Percentiles rank a stretch among this genome's conserved stretches.
Conservation (phyloP, 2,329 filamentous ascomycete genomes). For the Kalaharituber pfeilii region DNA sequence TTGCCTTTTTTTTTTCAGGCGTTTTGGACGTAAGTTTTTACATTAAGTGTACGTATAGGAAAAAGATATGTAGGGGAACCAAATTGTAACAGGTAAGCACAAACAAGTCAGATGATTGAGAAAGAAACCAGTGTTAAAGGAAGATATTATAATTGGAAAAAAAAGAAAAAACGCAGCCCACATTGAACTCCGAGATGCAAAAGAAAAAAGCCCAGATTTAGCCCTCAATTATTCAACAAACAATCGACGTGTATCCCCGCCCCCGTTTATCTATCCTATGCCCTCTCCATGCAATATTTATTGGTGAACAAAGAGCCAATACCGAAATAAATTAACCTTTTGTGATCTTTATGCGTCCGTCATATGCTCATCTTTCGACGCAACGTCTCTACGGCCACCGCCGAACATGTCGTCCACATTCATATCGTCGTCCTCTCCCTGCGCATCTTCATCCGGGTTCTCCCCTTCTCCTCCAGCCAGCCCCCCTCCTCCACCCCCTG, state of each 20-base stretch:
- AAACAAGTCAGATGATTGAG: not conserved
- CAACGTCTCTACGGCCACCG: conserved; percentile 1
- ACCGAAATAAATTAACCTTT: too few species aligned
- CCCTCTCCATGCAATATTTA: not conserved
- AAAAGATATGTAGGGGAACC: too few species aligned
- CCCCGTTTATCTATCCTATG: not conserved
- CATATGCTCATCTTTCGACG: conserved; percentile 9
- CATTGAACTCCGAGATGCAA: not conserved
- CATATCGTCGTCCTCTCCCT: conserved; percentile 24
- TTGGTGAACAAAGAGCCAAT: not conserved
- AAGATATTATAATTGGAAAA: not conserved
- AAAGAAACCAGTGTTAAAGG: not conserved
- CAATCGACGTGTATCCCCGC: not conserved
- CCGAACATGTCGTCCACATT: conserved; percentile 18
- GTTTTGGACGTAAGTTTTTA: too few species aligned
- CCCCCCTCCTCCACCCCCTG: conserved; percentile 11
- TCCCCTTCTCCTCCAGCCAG: conserved; percentile 4
- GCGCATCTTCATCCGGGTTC: conserved; percentile 10
- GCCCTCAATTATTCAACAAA: not conserved
- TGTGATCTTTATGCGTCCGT: conserved; percentile 9
- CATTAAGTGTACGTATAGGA: too few species aligned
- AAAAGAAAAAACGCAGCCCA: not conserved
- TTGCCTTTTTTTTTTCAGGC: too few species aligned
- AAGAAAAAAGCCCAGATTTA: not conserved
- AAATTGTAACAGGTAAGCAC: too few species aligned